phyloP scores from a whole-genome alignment of 345 rosid genomes.

The Populus pruinosa region DNA sequence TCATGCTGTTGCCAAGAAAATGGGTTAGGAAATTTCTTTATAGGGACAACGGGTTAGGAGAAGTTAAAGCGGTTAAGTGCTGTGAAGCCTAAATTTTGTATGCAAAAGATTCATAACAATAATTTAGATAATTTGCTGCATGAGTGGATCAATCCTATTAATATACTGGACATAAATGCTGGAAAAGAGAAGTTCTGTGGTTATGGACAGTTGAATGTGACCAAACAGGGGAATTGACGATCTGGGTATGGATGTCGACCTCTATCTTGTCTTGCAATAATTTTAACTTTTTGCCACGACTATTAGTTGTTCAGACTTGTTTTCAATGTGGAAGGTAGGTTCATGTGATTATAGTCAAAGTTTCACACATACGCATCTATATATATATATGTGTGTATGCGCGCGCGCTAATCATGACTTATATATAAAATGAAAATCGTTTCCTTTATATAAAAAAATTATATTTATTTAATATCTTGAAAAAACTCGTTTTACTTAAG shows the following conservation, averaged over 20 bases:
- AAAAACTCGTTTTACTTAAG: too few species aligned
- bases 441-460: too few species aligned
- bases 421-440: too few species aligned
- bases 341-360: conserved; percentile 12
- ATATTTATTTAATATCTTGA: too few species aligned
- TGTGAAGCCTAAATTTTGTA: not conserved
- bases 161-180: not conserved
- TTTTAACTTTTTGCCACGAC: conserved; percentile 25
- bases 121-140: too few species aligned
- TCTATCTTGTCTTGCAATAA: conserved; percentile 23
- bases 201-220: conserved; percentile 21
- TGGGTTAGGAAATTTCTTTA: not conserved
- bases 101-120: not conserved
- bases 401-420: too few species aligned
- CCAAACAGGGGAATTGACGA: conserved; percentile 17
- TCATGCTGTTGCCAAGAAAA: not conserved
- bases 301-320: not conserved
- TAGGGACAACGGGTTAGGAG: not conserved
- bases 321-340: conserved; percentile 21
- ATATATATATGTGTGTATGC: too few species aligned
- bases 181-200: not conserved
- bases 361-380: not conserved
- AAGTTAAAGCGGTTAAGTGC: not conserved
- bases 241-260: not conserved
- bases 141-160: not conserved